These are phyloP conservation scores for Talaromyces piceae DNA, from an alignment of 2,329 filamentous ascomycete genomes.

Conservation along the genomic window DNA sequence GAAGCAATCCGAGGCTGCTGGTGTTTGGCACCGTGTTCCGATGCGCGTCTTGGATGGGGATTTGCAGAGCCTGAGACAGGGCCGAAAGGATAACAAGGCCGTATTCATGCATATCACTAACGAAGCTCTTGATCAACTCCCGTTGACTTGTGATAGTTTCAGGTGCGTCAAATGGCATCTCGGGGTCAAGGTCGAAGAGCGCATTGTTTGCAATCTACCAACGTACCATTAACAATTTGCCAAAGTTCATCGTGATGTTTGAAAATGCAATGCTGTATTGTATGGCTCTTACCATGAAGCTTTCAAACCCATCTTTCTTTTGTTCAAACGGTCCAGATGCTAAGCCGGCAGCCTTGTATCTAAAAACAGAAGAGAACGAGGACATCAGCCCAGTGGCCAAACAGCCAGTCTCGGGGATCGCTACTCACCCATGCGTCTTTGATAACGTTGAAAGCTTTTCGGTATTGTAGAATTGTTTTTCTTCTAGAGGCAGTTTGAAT, in stretches of 20 bases:
- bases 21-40: background rate
- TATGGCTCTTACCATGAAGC: background rate
- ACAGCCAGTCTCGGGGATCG: background rate
- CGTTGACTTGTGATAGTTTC: background rate
- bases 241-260: background rate
- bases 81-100: background rate
- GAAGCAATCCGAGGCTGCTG: background rate
- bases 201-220: background rate
- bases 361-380: background rate
- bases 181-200: background rate
- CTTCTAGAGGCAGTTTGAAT: background rate
- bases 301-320: background rate
- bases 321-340: background rate
- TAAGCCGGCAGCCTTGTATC: background rate
- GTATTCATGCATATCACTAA: background rate
- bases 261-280: too few relatives aligned
- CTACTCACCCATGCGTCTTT: background rate
- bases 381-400: background rate
- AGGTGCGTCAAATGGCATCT: background rate
- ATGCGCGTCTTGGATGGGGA: background rate
- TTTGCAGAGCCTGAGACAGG: background rate
- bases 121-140: background rate
- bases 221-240: background rate
- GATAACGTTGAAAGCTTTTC: background rate
- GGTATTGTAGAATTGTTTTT: background rate